These are phyloP conservation scores for Hypoxylon fragiforme DNA, from an alignment of 495 filamentous ascomycete genomes.

Conservation along the genomic window DNA sequence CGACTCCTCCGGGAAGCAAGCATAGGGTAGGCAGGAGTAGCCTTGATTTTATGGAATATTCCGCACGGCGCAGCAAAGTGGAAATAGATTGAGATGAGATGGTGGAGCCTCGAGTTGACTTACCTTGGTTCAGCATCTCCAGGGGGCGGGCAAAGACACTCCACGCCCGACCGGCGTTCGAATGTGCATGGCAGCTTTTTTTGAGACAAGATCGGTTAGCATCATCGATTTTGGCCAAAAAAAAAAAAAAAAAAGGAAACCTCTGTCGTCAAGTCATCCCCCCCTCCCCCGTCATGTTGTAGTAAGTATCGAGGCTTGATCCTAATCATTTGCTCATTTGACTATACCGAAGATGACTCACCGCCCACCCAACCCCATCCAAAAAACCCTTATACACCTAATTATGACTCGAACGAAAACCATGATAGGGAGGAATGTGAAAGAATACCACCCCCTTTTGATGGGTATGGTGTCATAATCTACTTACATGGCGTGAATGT, in stretches of 20 bases:
- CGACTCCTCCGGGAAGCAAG: slow-evolving; percentile 29
- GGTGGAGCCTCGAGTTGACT: slow-evolving; percentile 17
- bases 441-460: too few relatives aligned
- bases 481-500: slow-evolving; percentile 34
- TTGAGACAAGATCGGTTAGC: slow-evolving; percentile 2
- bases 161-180: slow-evolving; percentile 56
- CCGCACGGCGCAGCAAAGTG: slow-evolving; percentile 3
- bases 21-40: slow-evolving; percentile 5
- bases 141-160: slow-evolving; percentile 55
- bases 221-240: slow-evolving; percentile 2
- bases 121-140: slow-evolving; percentile 58
- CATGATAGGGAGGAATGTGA: too few relatives aligned
- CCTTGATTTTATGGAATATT: neutral
- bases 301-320: too few relatives aligned
- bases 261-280: too few relatives aligned
- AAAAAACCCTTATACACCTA: too few relatives aligned
- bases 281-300: too few relatives aligned
- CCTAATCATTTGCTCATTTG: too few relatives aligned
- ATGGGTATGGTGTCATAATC: too few relatives aligned
- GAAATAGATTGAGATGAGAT: neutral
- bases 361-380: too few relatives aligned
- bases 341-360: neutral
- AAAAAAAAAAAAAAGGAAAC: too few relatives aligned
- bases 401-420: too few relatives aligned
- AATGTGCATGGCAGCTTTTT: slow-evolving; percentile 57